Conservation (phyloP, 2,329 filamentous ascomycete genomes). For the Talaromyces piceae region DNA sequence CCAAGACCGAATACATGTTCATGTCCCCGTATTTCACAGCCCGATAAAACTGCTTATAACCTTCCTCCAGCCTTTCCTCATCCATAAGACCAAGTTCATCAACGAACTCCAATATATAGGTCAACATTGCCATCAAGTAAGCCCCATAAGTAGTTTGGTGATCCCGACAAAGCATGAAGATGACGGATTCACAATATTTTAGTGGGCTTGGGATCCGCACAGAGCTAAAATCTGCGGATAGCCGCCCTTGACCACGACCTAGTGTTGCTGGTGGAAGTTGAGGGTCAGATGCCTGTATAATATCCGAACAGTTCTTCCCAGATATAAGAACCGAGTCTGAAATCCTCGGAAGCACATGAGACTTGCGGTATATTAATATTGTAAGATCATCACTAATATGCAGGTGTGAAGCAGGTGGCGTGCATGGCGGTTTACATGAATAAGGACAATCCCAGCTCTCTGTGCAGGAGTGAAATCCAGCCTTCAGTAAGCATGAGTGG, state of each 20-base stretch:
- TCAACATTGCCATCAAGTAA: constrained; percentile 17
- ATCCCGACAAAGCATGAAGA: constrained; percentile 17
- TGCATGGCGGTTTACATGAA: constrained; percentile 1
- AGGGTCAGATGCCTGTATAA: constrained; percentile 15
- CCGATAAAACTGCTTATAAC: constrained; percentile 14
- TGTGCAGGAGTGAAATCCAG: constrained; percentile 14
- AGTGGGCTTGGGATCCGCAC: constrained; percentile 14
- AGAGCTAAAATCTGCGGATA: constrained; percentile 5
- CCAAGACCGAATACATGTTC: constrained; percentile 14
- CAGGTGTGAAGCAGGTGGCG: constrained; percentile 10
- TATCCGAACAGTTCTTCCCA: not conserved
- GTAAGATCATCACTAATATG: constrained; percentile 15
- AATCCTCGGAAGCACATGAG: constrained; percentile 14
- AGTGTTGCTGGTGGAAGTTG: constrained; percentile 12
- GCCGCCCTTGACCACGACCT: constrained; percentile 14
- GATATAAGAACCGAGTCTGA: constrained; percentile 3
- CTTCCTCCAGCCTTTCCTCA: constrained; percentile 13
- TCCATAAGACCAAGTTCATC: constrained; percentile 16
- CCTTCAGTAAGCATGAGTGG: constrained; percentile 9
- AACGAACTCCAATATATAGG: constrained; percentile 17
- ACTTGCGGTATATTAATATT: constrained; percentile 16
- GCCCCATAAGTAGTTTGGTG: constrained; percentile 7
- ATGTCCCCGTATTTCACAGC: constrained; percentile 14
- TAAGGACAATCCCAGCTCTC: constrained; percentile 9
- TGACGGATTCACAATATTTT: constrained; percentile 16